These are phyloP conservation scores for Panaeolus papilionaceus DNA, from an alignment of 768 basidiomycete species.

Conservation along the genomic window DNA sequence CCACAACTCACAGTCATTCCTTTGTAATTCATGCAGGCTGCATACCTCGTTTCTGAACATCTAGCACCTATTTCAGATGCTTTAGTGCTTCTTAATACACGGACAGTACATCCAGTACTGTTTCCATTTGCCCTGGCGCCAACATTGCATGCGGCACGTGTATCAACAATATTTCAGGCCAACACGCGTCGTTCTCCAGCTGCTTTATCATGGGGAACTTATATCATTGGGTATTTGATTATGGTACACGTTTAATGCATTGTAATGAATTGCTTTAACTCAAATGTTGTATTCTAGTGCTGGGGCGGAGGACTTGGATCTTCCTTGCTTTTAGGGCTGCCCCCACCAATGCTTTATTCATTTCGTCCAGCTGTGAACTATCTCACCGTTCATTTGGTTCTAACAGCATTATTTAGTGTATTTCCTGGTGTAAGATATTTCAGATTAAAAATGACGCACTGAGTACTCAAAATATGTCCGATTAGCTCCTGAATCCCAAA, in stretches of 20 bases:
- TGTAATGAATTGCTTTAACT: background rate
- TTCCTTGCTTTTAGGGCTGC: slow-evolving; percentile 49
- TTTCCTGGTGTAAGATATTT: slow-evolving; percentile 43
- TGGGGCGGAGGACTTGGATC: slow-evolving; percentile 57
- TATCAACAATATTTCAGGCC: slow-evolving; percentile 51
- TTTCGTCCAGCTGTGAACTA: slow-evolving; percentile 55
- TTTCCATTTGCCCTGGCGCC: slow-evolving; percentile 49
- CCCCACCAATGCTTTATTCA: slow-evolving; percentile 54
- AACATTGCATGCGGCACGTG: slow-evolving; percentile 50
- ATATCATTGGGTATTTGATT: slow-evolving; percentile 51
- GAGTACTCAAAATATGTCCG: background rate
- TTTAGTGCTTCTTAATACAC: slow-evolving; percentile 32
- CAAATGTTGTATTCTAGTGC: slow-evolving; percentile 30
- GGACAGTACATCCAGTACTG: slow-evolving; percentile 43
- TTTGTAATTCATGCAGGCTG: slow-evolving; percentile 12
- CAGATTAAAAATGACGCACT: slow-evolving; percentile 9
- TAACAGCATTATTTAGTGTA: slow-evolving; percentile 47
- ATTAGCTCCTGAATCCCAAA: slow-evolving; percentile 38
- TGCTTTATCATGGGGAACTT: slow-evolving; percentile 48
- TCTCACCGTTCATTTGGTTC: slow-evolving; percentile 47
- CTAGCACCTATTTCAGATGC: slow-evolving; percentile 29
- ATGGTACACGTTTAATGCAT: slow-evolving; percentile 40
- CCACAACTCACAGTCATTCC: background rate
- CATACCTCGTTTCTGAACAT: slow-evolving; percentile 9
- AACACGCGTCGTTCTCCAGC: slow-evolving; percentile 39